Evolutionary conservation across 495 filamentous ascomycete genomes (phyloP).

Genomic region (Penicillium tannophilum): DNA sequence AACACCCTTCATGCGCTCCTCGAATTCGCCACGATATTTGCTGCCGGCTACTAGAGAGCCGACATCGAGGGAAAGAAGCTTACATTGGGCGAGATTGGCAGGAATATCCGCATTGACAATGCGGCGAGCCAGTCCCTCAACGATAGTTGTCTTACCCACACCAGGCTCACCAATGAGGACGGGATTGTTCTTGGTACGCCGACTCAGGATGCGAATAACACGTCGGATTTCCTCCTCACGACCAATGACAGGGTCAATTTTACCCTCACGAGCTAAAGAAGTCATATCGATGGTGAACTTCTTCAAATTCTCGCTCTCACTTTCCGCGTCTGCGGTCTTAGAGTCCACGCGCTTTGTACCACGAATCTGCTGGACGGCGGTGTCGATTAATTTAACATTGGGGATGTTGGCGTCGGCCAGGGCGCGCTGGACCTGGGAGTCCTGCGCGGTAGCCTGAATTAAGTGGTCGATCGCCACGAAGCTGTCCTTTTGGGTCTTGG

Average conservation of each 20-base stretch:
- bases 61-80: slow-evolving; percentile 90
- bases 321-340: slow-evolving; percentile 87
- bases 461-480: slow-evolving; percentile 94
- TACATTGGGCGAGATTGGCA: slow-evolving; percentile 92
- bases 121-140: slow-evolving; percentile 92
- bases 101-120: slow-evolving; percentile 97
- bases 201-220: slow-evolving; percentile 88
- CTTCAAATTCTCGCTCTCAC: slow-evolving; percentile 89
- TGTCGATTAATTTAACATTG: slow-evolving; percentile 85
- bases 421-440: slow-evolving; percentile 67
- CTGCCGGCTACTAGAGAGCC: slow-evolving; percentile 93
- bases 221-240: slow-evolving; percentile 95
- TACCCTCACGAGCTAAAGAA: slow-evolving; percentile 87
- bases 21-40: slow-evolving; percentile 97
- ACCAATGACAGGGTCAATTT: slow-evolving; percentile 97
- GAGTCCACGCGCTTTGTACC: slow-evolving; percentile 91
- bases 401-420: slow-evolving; percentile 88
- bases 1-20: slow-evolving; percentile 98
- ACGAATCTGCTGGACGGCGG: slow-evolving; percentile 83
- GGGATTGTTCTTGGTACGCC: slow-evolving; percentile 98
- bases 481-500: slow-evolving; percentile 93
- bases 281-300: slow-evolving; percentile 99
- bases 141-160: slow-evolving; percentile 97
- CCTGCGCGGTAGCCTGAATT: slow-evolving; percentile 80
- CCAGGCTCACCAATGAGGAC: slow-evolving; percentile 95